Percentiles rank a stretch among this genome's conserved stretches.
These are phyloP conservation scores for Daldinia grandis DNA, from an alignment of 495 filamentous ascomycete species.

Conservation along the genomic window DNA sequence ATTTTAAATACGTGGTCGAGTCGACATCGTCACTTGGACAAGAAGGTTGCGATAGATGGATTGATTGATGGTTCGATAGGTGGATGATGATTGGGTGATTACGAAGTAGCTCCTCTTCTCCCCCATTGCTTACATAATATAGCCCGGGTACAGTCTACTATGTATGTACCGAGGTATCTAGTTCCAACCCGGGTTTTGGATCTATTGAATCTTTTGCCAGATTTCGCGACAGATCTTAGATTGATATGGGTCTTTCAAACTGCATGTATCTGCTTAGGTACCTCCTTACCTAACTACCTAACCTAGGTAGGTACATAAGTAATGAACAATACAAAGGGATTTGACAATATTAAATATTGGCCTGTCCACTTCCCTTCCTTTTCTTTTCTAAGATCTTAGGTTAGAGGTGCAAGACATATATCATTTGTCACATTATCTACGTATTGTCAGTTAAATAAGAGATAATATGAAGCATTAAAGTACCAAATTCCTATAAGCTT, in stretches of 20 bases:
- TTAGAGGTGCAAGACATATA: background rate
- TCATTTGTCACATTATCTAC: background rate
- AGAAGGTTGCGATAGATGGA: background rate
- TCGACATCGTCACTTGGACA: background rate
- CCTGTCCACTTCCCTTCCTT: background rate
- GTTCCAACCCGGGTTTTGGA: background rate
- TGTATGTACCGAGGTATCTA: background rate
- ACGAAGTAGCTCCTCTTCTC: background rate
- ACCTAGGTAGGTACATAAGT: too few relatives aligned
- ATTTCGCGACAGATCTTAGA: background rate
- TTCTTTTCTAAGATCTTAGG: background rate
- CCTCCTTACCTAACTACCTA: background rate
- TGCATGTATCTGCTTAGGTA: background rate
- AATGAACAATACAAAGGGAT: background rate
- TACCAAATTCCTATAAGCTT: background rate
- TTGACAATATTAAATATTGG: background rate
- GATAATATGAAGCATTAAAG: background rate
- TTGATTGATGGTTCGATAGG: conserved; percentile 3
- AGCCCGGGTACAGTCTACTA: background rate
- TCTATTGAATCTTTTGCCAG: background rate
- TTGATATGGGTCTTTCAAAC: background rate
- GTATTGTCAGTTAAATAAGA: background rate
- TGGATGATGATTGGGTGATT: background rate
- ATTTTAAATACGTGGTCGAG: background rate
- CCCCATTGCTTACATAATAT: background rate